These are phyloP conservation scores for Singerocomus inundabilis DNA, from an alignment of 1,284 basidiomycete genomes.

Conservation along the genomic window DNA sequence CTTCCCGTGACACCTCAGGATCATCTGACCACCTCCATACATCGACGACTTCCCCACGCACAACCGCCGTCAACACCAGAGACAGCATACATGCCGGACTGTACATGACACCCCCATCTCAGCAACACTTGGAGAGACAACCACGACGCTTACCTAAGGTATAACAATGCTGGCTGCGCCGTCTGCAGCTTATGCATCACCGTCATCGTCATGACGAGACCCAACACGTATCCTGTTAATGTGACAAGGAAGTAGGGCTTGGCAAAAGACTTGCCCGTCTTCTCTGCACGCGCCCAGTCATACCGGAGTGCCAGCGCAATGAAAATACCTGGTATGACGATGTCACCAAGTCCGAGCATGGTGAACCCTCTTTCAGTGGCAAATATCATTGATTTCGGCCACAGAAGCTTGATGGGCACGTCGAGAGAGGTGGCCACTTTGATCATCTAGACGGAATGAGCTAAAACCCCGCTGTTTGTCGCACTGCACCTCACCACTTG, in stretches of 20 bases:
- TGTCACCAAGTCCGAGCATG: constrained; percentile 91
- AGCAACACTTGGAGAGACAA: no score
- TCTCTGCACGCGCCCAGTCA: constrained; percentile 60
- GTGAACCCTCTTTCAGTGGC: constrained; percentile 67
- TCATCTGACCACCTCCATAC: constrained; percentile 67
- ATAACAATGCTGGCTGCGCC: constrained; percentile 92
- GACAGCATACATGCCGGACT: constrained; percentile 71
- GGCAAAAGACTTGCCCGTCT: constrained; percentile 41
- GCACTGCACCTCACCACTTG: constrained; percentile 57
- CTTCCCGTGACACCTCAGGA: constrained; percentile 28
- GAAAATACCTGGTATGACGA: constrained; percentile 90
- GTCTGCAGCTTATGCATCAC: constrained; percentile 83
- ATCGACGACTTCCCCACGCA: constrained; percentile 56
- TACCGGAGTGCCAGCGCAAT: constrained; percentile 87
- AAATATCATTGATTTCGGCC: constrained; percentile 72
- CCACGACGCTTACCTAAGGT: constrained; percentile 78
- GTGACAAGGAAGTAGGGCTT: constrained; percentile 82
- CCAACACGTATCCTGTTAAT: constrained; percentile 75
- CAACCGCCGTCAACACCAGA: constrained; percentile 51
- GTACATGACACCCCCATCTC: constrained; percentile 8
- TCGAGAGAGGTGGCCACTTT: constrained; percentile 91
- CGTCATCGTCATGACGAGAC: constrained; percentile 76
- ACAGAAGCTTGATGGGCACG: constrained; percentile 91
- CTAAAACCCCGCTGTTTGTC: neutral
- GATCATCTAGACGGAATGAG: constrained; percentile 64